A percentile compares a stretch with the other conserved stretches of the same genome.
Evolutionary conservation across 768 basidiomycete genomes (phyloP).

Genomic region (Lentinula detonsa): DNA sequence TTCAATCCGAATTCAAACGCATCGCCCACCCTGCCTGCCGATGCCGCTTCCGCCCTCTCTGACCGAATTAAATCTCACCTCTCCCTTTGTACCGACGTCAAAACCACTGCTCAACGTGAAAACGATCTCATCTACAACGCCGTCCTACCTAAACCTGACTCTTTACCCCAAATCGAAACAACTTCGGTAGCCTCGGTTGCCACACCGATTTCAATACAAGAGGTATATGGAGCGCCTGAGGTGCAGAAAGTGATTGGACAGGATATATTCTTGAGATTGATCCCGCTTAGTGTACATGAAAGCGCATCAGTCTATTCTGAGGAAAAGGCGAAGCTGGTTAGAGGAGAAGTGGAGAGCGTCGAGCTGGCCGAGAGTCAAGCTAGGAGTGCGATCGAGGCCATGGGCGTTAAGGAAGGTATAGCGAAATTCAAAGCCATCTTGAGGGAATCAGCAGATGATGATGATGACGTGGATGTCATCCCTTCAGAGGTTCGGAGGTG

Average conservation of each 20-base stretch:
- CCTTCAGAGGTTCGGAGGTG: slow-evolving; percentile 63
- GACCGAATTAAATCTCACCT: slow-evolving; percentile 84
- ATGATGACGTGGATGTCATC: slow-evolving; percentile 47
- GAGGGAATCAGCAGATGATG: slow-evolving; percentile 55
- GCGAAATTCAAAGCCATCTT: slow-evolving; percentile 66
- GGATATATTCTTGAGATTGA: slow-evolving; percentile 81
- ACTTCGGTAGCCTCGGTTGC: slow-evolving; percentile 57
- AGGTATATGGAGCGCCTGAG: slow-evolving; percentile 84
- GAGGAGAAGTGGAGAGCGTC: slow-evolving; percentile 82
- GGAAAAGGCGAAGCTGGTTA: slow-evolving; percentile 93
- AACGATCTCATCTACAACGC: slow-evolving; percentile 99
- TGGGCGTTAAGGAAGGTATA: slow-evolving; percentile 72
- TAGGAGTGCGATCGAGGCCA: slow-evolving; percentile 70
- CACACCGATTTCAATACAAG: slow-evolving; percentile 86
- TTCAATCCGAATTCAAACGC: slow-evolving; percentile 64
- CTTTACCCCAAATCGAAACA: slow-evolving; percentile 80
- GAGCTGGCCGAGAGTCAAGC: slow-evolving; percentile 81
- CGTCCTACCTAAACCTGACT: slow-evolving; percentile 71
- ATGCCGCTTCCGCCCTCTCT: slow-evolving; percentile 71
- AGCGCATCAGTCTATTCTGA: slow-evolving; percentile 96
- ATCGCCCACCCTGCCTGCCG: slow-evolving; percentile 80
- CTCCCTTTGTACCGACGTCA: slow-evolving; percentile 69
- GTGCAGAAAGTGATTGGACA: slow-evolving; percentile 93
- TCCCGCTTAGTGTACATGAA: slow-evolving; percentile 94
- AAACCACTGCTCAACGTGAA: slow-evolving; percentile 73